These are phyloP conservation scores for Panellus pusillus DNA, from an alignment of 768 basidiomycete species.

Conservation along the genomic window DNA sequence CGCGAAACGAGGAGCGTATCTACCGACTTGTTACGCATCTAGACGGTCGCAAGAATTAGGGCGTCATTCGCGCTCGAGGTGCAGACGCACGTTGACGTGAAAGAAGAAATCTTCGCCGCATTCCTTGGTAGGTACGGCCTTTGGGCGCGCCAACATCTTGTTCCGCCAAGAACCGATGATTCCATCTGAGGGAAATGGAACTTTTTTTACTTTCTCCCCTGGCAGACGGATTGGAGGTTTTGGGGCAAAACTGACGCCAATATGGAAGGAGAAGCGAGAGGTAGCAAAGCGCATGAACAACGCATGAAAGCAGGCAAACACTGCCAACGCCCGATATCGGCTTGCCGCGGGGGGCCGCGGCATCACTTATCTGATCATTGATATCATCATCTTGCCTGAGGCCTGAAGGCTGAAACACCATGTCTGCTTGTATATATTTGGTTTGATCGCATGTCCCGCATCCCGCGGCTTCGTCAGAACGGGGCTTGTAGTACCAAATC, in stretches of 20 bases:
- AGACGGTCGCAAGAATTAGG: too few relatives aligned
- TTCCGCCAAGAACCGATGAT: slow-evolving; percentile 19
- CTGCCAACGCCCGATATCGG: background rate
- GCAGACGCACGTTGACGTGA: slow-evolving; percentile 12
- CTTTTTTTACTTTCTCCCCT: slow-evolving; percentile 8
- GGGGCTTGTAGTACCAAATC: too few relatives aligned
- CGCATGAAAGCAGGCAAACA: background rate
- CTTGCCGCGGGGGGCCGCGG: too few relatives aligned
- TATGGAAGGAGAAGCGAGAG: slow-evolving; percentile 16
- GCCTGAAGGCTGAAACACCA: too few relatives aligned
- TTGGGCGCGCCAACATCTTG: slow-evolving; percentile 16
- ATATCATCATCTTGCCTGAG: too few relatives aligned
- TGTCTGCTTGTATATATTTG: too few relatives aligned
- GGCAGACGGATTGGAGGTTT: slow-evolving; percentile 11
- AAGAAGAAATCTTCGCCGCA: slow-evolving; percentile 20
- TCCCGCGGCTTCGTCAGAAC: too few relatives aligned
- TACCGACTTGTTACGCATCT: slow-evolving; percentile 22
- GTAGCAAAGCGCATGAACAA: background rate
- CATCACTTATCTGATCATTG: too few relatives aligned
- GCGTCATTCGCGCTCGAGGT: too few relatives aligned
- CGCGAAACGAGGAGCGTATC: background rate
- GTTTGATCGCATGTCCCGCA: too few relatives aligned
- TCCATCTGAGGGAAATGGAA: slow-evolving; percentile 19
- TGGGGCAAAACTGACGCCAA: slow-evolving; percentile 21
- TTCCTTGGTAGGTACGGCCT: slow-evolving; percentile 11